These are phyloP conservation scores for Scheffersomyces titani DNA, from an alignment of 1,139 yeast species.

Conservation along the genomic window DNA sequence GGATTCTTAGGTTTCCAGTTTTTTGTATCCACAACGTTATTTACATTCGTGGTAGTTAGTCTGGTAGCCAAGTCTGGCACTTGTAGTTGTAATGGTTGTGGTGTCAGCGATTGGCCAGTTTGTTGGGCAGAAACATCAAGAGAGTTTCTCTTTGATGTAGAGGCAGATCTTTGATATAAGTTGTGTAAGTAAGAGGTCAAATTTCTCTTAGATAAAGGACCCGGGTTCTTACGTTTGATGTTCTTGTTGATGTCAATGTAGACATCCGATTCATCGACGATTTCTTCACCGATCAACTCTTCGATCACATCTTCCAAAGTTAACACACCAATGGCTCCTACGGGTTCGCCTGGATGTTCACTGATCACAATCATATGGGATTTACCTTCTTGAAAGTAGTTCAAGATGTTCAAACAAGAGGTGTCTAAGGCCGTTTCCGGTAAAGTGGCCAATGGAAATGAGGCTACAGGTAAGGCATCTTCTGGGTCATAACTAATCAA, in stretches of 20 bases:
- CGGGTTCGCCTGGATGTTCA: constrained; percentile 80
- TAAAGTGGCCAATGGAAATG: constrained; percentile 92
- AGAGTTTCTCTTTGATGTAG: constrained; percentile 39
- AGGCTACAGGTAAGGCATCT: constrained; percentile 88
- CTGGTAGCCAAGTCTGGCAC: background rate
- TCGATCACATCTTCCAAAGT: constrained; percentile 97
- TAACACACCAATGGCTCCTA: constrained; percentile 87
- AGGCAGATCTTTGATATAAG: constrained; percentile 43
- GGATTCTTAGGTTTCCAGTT: constrained; percentile 62
- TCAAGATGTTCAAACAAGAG: constrained; percentile 88
- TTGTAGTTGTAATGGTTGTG: background rate
- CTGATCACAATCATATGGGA: constrained; percentile 96
- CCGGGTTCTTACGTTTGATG: constrained; percentile 80
- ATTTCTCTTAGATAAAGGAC: constrained; percentile 77
- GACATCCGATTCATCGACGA: constrained; percentile 96
- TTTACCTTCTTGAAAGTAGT: constrained; percentile 97
- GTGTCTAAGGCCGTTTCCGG: constrained; percentile 94
- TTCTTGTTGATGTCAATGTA: constrained; percentile 88
- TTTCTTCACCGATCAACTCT: constrained; percentile 96
- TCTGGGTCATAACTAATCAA: constrained; percentile 96
- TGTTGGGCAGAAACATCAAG: constrained; percentile 22
- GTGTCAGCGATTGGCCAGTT: background rate
- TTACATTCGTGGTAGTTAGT: background rate
- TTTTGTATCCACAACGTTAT: constrained; percentile 20
- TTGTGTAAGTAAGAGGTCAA: constrained; percentile 68